Conservation (phyloP, 495 filamentous ascomycete species). For the Podospora pseudopauciseta region DNA sequence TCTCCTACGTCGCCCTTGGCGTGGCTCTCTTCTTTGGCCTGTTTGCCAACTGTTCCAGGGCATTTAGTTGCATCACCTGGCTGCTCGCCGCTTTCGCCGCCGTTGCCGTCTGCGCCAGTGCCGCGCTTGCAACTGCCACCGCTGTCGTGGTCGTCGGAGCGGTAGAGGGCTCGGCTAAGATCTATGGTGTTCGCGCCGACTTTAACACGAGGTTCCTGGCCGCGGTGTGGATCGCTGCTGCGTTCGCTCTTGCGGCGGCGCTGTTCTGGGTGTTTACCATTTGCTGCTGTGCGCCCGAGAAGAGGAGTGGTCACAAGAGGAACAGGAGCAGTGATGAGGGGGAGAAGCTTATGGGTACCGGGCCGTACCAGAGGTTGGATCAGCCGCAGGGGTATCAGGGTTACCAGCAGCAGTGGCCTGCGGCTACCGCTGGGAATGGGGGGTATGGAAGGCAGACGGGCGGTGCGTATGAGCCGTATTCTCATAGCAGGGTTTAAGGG, state of each 20-base stretch:
- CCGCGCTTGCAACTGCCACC: constrained; percentile 57
- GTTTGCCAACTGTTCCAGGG: constrained; percentile 55
- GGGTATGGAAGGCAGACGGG: constrained; percentile 25
- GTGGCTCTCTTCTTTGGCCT: constrained; percentile 77
- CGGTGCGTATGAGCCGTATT: constrained; percentile 54
- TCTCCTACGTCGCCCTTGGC: constrained; percentile 64
- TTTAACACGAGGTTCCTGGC: constrained; percentile 67
- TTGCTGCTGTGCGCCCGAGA: constrained; percentile 74
- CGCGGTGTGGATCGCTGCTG: constrained; percentile 72
- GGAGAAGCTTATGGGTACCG: constrained; percentile 47
- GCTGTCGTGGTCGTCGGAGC: constrained; percentile 63
- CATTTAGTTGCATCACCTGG: constrained; percentile 49
- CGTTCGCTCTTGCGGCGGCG: constrained; percentile 65
- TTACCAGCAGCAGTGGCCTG: constrained; percentile 34
- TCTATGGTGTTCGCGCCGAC: constrained; percentile 61
- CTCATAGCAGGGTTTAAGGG: constrained; percentile 42
- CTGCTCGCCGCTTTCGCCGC: constrained; percentile 57
- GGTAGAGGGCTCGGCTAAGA: constrained; percentile 58
- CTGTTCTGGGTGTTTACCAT: constrained; percentile 87
- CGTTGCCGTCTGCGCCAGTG: constrained; percentile 58
- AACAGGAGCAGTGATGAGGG: constrained; percentile 16
- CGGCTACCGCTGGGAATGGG: constrained; percentile 22
- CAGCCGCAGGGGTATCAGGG: constrained; percentile 27
- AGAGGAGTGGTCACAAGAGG: constrained; percentile 24
- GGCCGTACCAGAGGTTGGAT: constrained; percentile 44